Conservation (phyloP, 2,329 filamentous ascomycete species). For the Exophiala oligosperma region DNA sequence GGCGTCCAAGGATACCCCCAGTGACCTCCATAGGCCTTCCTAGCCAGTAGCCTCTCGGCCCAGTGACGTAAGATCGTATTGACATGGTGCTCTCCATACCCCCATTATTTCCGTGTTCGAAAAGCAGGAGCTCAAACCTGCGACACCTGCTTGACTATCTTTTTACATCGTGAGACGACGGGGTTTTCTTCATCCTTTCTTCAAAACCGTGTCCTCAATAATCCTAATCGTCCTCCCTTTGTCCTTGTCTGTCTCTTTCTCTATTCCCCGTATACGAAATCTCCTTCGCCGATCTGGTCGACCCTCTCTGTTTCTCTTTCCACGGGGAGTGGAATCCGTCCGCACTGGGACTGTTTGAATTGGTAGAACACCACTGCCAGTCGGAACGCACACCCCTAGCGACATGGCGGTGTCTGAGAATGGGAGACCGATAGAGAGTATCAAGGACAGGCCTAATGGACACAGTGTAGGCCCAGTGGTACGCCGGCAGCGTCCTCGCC, state of each 20-base stretch:
- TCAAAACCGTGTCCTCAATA: background rate
- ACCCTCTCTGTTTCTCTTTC: background rate
- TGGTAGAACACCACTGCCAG: background rate
- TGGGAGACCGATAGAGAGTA: conserved; percentile 36
- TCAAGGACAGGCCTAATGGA: conserved; percentile 30
- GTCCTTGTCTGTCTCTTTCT: too few relatives aligned
- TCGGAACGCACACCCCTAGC: conserved; percentile 2
- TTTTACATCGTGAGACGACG: background rate
- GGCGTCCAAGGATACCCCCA: too few relatives aligned
- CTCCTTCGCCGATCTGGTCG: background rate
- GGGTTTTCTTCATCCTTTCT: background rate
- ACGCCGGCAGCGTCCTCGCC: conserved; percentile 6
- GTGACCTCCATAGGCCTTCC: too few relatives aligned
- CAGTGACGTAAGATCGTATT: background rate
- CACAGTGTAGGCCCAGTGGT: conserved; percentile 10
- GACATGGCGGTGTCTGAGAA: conserved; percentile 41
- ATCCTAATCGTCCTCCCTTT: too few relatives aligned
- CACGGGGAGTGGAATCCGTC: background rate
- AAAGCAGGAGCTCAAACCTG: background rate
- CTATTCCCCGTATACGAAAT: too few relatives aligned
- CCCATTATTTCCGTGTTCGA: background rate
- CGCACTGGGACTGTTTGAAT: background rate
- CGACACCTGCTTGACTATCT: conserved; percentile 7
- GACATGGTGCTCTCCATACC: background rate
- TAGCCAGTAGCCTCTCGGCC: too few relatives aligned